Percentiles rank a stretch among this genome's conserved stretches.
Conservation (phyloP, 2,329 filamentous ascomycete genomes). For the Hymenoscyphus repandus region DNA sequence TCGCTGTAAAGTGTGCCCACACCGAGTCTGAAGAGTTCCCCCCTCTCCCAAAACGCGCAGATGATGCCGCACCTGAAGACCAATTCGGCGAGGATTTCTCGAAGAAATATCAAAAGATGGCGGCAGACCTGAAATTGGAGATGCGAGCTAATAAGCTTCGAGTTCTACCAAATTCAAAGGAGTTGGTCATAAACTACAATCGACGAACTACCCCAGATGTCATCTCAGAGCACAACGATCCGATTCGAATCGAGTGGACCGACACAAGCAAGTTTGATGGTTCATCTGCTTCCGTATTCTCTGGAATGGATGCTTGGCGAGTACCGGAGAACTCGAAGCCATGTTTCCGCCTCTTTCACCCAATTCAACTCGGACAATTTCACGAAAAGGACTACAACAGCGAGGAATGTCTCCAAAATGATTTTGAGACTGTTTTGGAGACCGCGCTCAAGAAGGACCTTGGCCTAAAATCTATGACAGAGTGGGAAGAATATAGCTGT, state of each 20-base stretch:
- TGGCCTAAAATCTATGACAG: slow-evolving; percentile 68
- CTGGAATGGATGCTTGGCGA: slow-evolving; percentile 75
- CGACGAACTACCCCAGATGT: slow-evolving; percentile 75
- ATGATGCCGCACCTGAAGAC: slow-evolving; percentile 58
- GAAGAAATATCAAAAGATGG: slow-evolving; percentile 75
- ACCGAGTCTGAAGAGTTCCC: slow-evolving; percentile 82
- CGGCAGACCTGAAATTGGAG: slow-evolving; percentile 77
- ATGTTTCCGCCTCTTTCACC: slow-evolving; percentile 90
- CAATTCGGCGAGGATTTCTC: slow-evolving; percentile 80
- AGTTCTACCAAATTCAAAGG: slow-evolving; percentile 94
- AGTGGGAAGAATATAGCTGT: slow-evolving; percentile 88
- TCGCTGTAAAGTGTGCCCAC: slow-evolving; percentile 71
- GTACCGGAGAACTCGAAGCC: slow-evolving; percentile 86
- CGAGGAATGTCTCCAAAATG: slow-evolving; percentile 75
- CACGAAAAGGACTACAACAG: slow-evolving; percentile 86
- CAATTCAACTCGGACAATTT: slow-evolving; percentile 77
- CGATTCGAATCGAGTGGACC: slow-evolving; percentile 91
- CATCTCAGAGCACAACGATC: slow-evolving; percentile 93
- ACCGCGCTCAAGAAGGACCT: slow-evolving; percentile 83
- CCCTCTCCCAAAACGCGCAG: slow-evolving; percentile 68
- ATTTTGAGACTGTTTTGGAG: slow-evolving; percentile 82
- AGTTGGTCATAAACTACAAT: slow-evolving; percentile 93
- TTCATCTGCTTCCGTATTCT: slow-evolving; percentile 58
- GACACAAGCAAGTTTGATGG: slow-evolving; percentile 65
- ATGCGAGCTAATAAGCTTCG: slow-evolving; percentile 94